phyloP scores from a whole-genome alignment of 2,329 filamentous ascomycete species.

The Clarireedia paspali region DNA sequence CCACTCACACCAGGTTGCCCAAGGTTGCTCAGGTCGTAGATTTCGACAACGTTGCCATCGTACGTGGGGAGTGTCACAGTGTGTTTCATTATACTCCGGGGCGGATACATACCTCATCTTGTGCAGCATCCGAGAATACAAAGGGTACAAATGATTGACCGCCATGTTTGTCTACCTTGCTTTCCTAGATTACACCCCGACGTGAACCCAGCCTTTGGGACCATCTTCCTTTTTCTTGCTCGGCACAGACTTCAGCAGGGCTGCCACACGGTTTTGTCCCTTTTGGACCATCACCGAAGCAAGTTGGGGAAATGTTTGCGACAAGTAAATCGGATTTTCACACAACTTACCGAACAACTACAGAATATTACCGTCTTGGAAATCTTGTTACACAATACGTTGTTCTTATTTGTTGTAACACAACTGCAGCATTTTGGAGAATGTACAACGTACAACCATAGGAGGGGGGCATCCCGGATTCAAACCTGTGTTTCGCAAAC shows the following conservation, averaged over 20 bases:
- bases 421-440: not conserved
- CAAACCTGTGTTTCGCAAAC: not conserved
- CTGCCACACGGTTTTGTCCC: not conserved
- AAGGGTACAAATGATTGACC: not conserved
- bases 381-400: constrained; percentile 4
- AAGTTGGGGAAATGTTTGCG: constrained; percentile 2
- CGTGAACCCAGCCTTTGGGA: constrained; percentile 2
- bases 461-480: constrained; percentile 5
- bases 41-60: not conserved
- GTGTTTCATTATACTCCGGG: constrained; percentile 10
- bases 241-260: not conserved
- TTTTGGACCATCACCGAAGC: not conserved
- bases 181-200: not conserved
- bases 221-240: not conserved
- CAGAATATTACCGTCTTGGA: not conserved
- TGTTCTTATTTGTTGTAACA: constrained; percentile 7
- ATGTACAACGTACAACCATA: constrained; percentile 1
- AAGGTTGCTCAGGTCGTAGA: not conserved
- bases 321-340: not conserved
- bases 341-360: no score
- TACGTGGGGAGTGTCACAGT: constrained; percentile 1
- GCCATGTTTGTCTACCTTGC: no score
- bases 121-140: constrained; percentile 7
- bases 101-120: constrained; percentile 11
- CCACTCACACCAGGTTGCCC: not conserved